Percentiles rank a stretch among this genome's conserved stretches.
These are phyloP conservation scores for Colletotrichum plurivorum DNA, from an alignment of 2,329 filamentous ascomycete species.

Conservation along the genomic window DNA sequence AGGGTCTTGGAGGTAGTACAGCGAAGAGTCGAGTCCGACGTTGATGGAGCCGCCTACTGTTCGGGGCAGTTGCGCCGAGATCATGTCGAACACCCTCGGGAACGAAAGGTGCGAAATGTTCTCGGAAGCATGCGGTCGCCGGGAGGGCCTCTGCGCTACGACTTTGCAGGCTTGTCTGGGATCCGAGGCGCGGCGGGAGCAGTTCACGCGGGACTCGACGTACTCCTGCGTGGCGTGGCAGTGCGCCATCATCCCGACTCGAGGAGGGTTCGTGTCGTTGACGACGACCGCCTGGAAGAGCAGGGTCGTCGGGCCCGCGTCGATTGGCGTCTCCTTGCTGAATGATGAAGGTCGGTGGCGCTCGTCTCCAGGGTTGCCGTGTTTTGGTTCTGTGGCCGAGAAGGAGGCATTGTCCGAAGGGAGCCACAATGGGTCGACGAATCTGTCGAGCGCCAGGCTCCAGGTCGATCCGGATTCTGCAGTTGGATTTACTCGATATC, in stretches of 20 bases:
- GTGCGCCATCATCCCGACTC: not conserved
- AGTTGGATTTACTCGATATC: not conserved
- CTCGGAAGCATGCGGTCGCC: not conserved
- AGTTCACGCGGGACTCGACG: not conserved
- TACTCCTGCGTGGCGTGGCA: not conserved
- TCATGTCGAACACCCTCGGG: not conserved
- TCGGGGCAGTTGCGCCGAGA: not conserved
- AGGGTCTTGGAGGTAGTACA: not conserved
- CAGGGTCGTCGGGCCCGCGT: not conserved
- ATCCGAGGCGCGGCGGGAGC: not conserved
- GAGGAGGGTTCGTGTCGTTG: not conserved
- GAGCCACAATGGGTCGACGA: not conserved
- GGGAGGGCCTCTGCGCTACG: not conserved
- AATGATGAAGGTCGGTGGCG: not conserved
- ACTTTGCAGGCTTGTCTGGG: not conserved
- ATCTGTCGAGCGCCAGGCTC: slow-evolving; percentile 1
- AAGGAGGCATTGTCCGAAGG: no score
- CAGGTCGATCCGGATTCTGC: not conserved
- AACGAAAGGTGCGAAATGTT: not conserved
- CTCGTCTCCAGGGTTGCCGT: not conserved
- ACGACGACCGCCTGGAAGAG: not conserved
- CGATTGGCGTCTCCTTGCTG: not conserved
- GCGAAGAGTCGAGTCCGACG: not conserved
- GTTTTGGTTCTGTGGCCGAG: no score
- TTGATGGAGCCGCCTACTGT: not conserved